Percentiles rank a stretch among this genome's conserved stretches.
These are phyloP conservation scores for Fusarium sp. DNA, from an alignment of 2,329 filamentous ascomycete genomes.

Conservation along the genomic window DNA sequence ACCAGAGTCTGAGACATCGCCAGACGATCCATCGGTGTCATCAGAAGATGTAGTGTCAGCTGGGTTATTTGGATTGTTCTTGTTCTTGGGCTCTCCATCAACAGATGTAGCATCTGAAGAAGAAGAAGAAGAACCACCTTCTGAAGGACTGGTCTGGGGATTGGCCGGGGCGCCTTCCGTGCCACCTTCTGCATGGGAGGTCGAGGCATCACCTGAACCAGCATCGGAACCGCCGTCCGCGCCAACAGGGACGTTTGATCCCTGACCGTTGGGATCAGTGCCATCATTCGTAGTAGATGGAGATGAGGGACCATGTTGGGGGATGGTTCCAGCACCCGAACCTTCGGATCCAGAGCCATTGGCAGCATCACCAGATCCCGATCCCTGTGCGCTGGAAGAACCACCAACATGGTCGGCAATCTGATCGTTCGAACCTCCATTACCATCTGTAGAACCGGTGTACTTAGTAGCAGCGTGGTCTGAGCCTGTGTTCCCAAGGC, in stretches of 20 bases:
- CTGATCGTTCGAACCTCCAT: background rate
- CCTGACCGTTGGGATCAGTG: background rate
- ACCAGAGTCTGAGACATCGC: accelerated
- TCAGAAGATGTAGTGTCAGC: background rate
- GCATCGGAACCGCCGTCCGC: background rate
- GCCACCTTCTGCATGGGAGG: background rate
- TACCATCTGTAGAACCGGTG: background rate
- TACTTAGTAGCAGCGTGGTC: background rate
- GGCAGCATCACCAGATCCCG: background rate
- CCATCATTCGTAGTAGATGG: background rate
- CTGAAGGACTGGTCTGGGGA: too few species aligned
- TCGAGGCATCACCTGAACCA: background rate
- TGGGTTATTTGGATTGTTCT: too few species aligned
- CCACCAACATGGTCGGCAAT: background rate
- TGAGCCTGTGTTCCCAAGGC: background rate
- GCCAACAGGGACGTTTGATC: accelerated
- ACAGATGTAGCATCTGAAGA: background rate
- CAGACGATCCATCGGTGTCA: background rate
- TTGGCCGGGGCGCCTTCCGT: background rate
- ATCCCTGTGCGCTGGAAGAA: background rate
- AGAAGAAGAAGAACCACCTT: background rate
- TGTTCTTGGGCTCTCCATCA: background rate
- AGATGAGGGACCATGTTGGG: background rate
- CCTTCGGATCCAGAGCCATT: background rate
- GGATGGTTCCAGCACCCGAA: background rate